Percentiles rank a stretch among this genome's conserved stretches.
Evolutionary conservation across 192 early-diverging fungal species (phyloP).

Genomic region (Podila horticola): DNA sequence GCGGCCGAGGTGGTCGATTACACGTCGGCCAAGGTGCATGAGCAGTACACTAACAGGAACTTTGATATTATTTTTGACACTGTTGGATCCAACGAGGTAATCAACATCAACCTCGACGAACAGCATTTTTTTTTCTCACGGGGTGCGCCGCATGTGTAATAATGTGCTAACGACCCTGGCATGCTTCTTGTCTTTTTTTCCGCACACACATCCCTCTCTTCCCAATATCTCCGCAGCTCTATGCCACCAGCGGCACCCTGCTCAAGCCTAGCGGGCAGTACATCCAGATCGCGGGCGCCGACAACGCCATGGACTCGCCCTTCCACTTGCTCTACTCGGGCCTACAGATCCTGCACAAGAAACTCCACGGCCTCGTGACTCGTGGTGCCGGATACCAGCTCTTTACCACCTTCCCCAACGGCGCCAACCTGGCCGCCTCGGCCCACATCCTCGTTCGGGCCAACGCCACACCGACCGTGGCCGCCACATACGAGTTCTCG

Average conservation of each 20-base stretch:
- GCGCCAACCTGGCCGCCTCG: constrained; percentile 7
- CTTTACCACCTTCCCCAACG: constrained; percentile 31
- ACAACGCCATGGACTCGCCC: constrained; percentile 14
- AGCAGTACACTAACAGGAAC: constrained; percentile 5
- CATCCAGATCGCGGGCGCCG: constrained; percentile 19
- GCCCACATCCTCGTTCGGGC: constrained; percentile 16
- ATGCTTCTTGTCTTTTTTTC: neutral
- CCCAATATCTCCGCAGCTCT: neutral
- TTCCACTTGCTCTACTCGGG: constrained; percentile 14
- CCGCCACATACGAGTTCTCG: constrained; percentile 23
- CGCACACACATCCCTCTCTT: no score
- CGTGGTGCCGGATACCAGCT: constrained; percentile 32
- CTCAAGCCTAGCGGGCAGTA: constrained; percentile 23
- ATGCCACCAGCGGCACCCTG: constrained; percentile 6
- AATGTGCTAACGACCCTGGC: neutral
- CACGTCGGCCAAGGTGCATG: constrained; percentile 30
- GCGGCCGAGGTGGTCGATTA: constrained; percentile 66
- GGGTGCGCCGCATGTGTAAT: neutral
- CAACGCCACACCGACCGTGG: constrained; percentile 21
- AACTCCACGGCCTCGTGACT: constrained; percentile 11
- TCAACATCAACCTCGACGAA: no score
- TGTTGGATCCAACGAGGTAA: constrained; percentile 50
- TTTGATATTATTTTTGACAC: constrained; percentile 59
- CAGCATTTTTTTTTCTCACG: no score
- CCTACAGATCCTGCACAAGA: constrained; percentile 7